Evolutionary conservation across 441 rosid genomes (phyloP).

Genomic region (Omphalea diandra): DNA sequence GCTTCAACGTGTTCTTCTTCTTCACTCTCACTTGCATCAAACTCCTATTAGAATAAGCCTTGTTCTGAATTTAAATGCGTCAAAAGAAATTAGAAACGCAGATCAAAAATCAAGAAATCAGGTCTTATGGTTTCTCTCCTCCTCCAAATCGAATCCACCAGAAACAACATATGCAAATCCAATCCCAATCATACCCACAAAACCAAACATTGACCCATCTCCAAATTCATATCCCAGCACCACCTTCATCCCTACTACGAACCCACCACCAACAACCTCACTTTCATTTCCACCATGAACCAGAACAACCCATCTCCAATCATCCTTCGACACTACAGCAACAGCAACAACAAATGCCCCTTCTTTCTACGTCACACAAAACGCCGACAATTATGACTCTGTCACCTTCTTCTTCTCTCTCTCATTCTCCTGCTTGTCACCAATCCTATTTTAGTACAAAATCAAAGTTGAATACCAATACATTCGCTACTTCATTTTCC

Average conservation of each 20-base stretch:
- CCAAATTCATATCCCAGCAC: slow-evolving; percentile 43
- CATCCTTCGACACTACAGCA: slow-evolving; percentile 22
- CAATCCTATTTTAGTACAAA: slow-evolving; percentile 6
- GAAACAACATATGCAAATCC: slow-evolving; percentile 13
- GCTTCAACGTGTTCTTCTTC: background rate
- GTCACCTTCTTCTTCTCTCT: slow-evolving; percentile 26
- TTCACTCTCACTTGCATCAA: background rate
- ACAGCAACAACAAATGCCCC: too few species aligned
- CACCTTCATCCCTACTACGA: slow-evolving; percentile 34
- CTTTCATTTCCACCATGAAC: slow-evolving; percentile 23
- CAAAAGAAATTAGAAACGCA: slow-evolving; percentile 72
- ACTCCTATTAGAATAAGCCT: background rate
- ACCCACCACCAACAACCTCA: slow-evolving; percentile 10
- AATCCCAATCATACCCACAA: slow-evolving; percentile 31
- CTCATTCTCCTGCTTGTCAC: slow-evolving; percentile 27
- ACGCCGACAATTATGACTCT: slow-evolving; percentile 43
- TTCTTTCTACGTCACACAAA: slow-evolving; percentile 42
- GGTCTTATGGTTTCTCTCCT: slow-evolving; percentile 53
- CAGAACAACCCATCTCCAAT: slow-evolving; percentile 19
- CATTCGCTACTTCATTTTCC: slow-evolving; percentile 34
- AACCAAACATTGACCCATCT: slow-evolving; percentile 18
- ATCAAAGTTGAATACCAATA: slow-evolving; percentile 16
- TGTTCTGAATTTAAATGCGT: slow-evolving; percentile 52
- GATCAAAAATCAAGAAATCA: slow-evolving; percentile 62
- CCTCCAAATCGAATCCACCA: slow-evolving; percentile 13